Evolutionary conservation across 2,329 filamentous ascomycete genomes (phyloP), one percentile per base, ranked within the genome.

Genomic region (Penicillium italicum): DNA sequence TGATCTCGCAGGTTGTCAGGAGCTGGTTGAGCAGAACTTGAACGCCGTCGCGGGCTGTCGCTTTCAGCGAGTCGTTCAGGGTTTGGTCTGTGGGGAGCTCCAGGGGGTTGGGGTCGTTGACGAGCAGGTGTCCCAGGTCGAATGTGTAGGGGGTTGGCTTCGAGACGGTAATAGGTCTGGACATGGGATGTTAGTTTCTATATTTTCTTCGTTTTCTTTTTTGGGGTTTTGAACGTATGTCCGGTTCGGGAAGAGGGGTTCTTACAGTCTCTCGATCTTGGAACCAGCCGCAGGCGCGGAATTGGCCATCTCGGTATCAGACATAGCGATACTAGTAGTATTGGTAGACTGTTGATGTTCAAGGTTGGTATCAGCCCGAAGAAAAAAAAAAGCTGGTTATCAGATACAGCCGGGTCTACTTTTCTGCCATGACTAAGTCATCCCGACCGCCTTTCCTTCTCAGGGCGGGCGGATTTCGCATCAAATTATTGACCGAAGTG

Each of bases 21-120:
- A 99, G 87, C 76, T 97, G 92, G 81, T 96, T 96, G 74, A 99
- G 85, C 56, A 99, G 85, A 30, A 85, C 86, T 78, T 99, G 94
- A 12, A 92, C 90, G 74, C 90, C 91, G 75, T 96, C 91, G 68
- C 92, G 90, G 53, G 94, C 91, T 22, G 86, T 85, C 38, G 83
- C 77, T 59, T 87, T 81, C 58, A 97, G 86, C 55, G 84, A 82
- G 28, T 80, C 77, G 74, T 96, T 90, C 60, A 86, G 76, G 9
- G 63, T 60, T 47, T 68, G 55, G 58, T 75, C 75, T 48, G 74
- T 75, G 65, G 82, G 76, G 60, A 85, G 76, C 46, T 82, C 77
- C 49, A 94, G 79, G 2, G 93, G 90, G 76, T 97, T 97, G 37
- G 91, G 84, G 76, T 97, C 94, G 70, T 87, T 86, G 74, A 86